Evolutionary conservation across 2,329 filamentous ascomycete species (phyloP), one percentile per base, ranked within the genome.

Genomic region (Fusarium praegraminearum): DNA sequence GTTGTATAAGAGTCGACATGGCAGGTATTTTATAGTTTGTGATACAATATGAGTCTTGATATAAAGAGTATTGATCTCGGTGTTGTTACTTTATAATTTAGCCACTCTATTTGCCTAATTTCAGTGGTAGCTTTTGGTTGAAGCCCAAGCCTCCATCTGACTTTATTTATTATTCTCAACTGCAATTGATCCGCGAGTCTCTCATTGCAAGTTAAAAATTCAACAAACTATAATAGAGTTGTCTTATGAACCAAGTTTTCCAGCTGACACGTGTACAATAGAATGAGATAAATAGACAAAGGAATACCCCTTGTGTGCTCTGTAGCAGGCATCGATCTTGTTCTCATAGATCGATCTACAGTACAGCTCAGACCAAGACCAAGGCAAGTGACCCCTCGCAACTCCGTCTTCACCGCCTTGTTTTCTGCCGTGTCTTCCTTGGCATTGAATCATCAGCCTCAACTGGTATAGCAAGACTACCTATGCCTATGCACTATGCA

Each of bases 361-460:
- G 20, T 22, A 30, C 28, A 30, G 28, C 28, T 12, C 28, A 35
- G 33, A 35, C 33, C n/a, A 13, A 40, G n/a, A 40, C 36, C n/a
- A 20, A 20, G 10, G 7, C 4, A 20, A 15, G 20, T 40, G 36
- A 40, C 36, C 36, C 36, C 36, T 40, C 36, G 36, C n/a, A 38
- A 11, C 35, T 38, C 6, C 20, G 20, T 35, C 10, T 58, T 71
- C 65, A 73, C 72, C 72, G 72, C 72, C 66, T 62, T 65, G 46
- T n/a, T 52, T 74, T 72, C 70, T 73, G 72, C 72, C 72, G 54
- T 16, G 36, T 30, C 18, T 41, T 30, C 35, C 38, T 35, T 56
- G 57, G 43, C 57, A 30, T 40, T 49, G 54, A 57, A 49, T 70
- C 57, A 67, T 66, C 57, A 33, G 57, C 67, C 54, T 70, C 67